Percentiles rank a stretch among this genome's conserved stretches.
Conservation (phyloP, 495 filamentous ascomycete genomes). For the Talaromyces liani region DNA sequence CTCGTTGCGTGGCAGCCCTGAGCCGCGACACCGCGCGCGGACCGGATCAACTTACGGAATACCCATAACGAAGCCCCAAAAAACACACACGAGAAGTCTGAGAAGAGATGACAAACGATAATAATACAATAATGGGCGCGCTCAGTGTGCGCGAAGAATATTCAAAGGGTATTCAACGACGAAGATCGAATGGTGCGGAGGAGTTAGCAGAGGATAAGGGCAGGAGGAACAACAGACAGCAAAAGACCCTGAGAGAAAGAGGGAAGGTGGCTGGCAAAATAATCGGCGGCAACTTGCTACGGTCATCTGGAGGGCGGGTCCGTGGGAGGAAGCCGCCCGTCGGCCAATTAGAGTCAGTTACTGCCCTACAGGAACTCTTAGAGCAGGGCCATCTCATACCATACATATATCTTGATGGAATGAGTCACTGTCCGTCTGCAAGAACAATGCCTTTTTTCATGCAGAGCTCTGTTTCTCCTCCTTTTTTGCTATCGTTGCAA, state of each 20-base stretch:
- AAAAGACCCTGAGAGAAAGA: not conserved
- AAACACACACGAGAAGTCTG: not conserved
- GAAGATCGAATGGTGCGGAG: not conserved
- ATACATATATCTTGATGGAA: not conserved
- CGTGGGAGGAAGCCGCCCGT: not conserved
- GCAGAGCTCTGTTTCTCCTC: not conserved
- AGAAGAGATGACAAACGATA: not conserved
- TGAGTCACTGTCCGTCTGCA: not conserved
- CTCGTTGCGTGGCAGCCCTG: constrained; percentile 7
- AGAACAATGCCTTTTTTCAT: not conserved
- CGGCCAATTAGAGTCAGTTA: not conserved
- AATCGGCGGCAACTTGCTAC: not conserved
- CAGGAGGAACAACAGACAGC: not conserved
- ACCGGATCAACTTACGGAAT: constrained; percentile 58
- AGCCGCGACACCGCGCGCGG: constrained; percentile 13
- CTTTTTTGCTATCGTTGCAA: not conserved
- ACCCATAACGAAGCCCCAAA: constrained; percentile 50
- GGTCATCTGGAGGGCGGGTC: not conserved
- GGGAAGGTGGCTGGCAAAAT: not conserved
- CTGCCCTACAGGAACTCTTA: not conserved
- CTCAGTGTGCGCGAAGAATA: not conserved
- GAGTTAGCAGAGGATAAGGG: not conserved
- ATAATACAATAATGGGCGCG: not conserved
- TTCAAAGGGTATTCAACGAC: not conserved
- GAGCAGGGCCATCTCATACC: not conserved